A percentile compares a stretch with the other conserved stretches of the same genome.
Conservation (phyloP, 176 grass and related monocot species). For the Puya raimondii region DNA sequence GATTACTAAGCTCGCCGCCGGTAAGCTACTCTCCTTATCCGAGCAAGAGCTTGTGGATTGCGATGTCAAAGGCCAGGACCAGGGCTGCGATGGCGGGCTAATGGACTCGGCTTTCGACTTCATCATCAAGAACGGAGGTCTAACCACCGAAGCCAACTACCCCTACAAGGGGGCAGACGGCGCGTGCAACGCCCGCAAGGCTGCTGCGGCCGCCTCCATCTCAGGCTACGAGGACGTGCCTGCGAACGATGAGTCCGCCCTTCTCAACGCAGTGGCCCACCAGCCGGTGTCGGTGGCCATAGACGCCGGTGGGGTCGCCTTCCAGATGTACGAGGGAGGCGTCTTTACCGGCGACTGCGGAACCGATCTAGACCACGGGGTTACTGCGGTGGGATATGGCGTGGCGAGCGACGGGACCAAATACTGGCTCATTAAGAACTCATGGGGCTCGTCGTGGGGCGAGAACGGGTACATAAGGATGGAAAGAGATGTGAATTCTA, state of each 20-base stretch:
- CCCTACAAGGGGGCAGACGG: conserved; percentile 42
- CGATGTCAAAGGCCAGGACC: conserved; percentile 35
- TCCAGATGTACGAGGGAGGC: conserved; percentile 49
- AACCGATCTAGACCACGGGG: conserved; percentile 38
- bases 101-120: conserved; percentile 56
- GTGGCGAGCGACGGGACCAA: conserved; percentile 31
- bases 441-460: conserved; percentile 45
- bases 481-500: conserved; percentile 24
- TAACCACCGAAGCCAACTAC: conserved; percentile 40
- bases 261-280: conserved; percentile 37
- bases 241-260: conserved; percentile 29
- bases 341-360: conserved; percentile 32
- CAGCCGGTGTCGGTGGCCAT: conserved; percentile 54
- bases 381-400: conserved; percentile 56
- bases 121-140: conserved; percentile 27
- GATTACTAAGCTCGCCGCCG: conserved; percentile 31
- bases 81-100: conserved; percentile 47
- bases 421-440: conserved; percentile 64
- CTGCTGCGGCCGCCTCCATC: conserved; percentile 8
- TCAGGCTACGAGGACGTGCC: conserved; percentile 46
- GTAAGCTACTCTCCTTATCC: conserved; percentile 43
- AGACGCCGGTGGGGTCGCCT: conserved; percentile 21
- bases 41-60: conserved; percentile 69
- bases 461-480: conserved; percentile 48
- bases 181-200: conserved; percentile 12